A percentile compares a stretch with the other conserved stretches of the same genome.
phyloP scores from a whole-genome alignment of 2,329 filamentous ascomycete genomes.

The Pseudogymnoascus destructans region DNA sequence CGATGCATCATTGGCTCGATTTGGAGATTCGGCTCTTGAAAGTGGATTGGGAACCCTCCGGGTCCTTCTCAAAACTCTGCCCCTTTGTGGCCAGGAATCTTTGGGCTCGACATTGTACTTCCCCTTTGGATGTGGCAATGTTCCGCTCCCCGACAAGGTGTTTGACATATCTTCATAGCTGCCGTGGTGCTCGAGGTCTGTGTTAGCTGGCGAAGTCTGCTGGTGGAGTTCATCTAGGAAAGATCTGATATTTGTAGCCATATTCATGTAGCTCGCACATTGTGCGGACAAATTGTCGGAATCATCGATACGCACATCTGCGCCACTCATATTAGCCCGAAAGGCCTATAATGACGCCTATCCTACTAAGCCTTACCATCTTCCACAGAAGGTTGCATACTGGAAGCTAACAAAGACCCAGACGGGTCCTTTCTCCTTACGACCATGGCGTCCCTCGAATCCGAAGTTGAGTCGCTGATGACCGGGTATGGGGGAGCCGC shows the following conservation, averaged over 20 bases:
- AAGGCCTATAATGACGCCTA: background rate
- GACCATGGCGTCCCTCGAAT: conserved; percentile 21
- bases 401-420: background rate
- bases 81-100: conserved; percentile 13
- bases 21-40: conserved; percentile 19
- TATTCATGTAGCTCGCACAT: background rate
- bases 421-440: conserved; percentile 15
- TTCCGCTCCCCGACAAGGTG: background rate
- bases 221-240: background rate
- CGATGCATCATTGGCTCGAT: conserved; percentile 14
- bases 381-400: background rate
- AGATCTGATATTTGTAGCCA: background rate
- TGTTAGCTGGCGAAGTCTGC: background rate
- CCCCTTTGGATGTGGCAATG: background rate
- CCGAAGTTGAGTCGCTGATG: conserved; percentile 22
- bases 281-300: background rate
- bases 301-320: background rate
- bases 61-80: conserved; percentile 16
- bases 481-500: conserved; percentile 15
- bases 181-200: background rate
- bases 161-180: background rate
- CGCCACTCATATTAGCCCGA: background rate
- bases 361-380: background rate
- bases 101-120: background rate
- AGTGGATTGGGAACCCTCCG: conserved; percentile 19